Base-by-base conservation (phyloP, 2,329 filamentous ascomycete genomes). In the Amesomyces nigricolor region DNA sequence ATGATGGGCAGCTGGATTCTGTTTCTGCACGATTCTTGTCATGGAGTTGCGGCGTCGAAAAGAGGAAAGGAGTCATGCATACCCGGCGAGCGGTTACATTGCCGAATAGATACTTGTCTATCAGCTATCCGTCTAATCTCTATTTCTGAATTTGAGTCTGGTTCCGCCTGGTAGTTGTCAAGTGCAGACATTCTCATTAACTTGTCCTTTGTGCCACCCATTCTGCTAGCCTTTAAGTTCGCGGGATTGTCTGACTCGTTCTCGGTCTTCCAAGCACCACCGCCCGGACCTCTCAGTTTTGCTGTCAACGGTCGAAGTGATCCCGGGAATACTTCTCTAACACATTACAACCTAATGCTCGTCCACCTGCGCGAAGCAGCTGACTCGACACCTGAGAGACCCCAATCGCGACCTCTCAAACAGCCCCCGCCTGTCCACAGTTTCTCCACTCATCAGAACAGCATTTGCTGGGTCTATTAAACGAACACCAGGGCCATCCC, bases 41-140 rank as follows among this genome's bases (percentile, higher is more conserved):
- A 52, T 14, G 51, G 51, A 53, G 51, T 53, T 53, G 43, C 35
- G 51, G 51, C 51, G 51, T 53, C 44, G 17, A 35, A 47, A 42
- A 32, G 47, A 42, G 29, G 42, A 14, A 14, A 13, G 49, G 17
- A 11, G 22, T 19, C 29, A 9, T 49, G 47, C 49, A 45, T 44
- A 44, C 49, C 40, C 39, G 5, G 10, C 10, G 38, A 44, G 42
- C 42, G 42, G 42, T n/a, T 44, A 19, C 19, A 44, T 44, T 29
- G 32, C 32, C 11, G 32, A 13, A 13, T 35, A 35, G 32, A 35
- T 35, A 35, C 32, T 13, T 35, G 7, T 35, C 9, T 35, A 13
- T 13, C 11, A 16, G 16, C 35, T 14, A 14, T 46, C 26, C 22
- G 26, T 46, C 26, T 32, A 14, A 8, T 46, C 10, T n/a, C 29